A percentile compares a stretch with the other conserved stretches of the same genome.
Evolutionary conservation across 2,329 filamentous ascomycete species (phyloP).

Genomic region (Penicillium janthinellum): DNA sequence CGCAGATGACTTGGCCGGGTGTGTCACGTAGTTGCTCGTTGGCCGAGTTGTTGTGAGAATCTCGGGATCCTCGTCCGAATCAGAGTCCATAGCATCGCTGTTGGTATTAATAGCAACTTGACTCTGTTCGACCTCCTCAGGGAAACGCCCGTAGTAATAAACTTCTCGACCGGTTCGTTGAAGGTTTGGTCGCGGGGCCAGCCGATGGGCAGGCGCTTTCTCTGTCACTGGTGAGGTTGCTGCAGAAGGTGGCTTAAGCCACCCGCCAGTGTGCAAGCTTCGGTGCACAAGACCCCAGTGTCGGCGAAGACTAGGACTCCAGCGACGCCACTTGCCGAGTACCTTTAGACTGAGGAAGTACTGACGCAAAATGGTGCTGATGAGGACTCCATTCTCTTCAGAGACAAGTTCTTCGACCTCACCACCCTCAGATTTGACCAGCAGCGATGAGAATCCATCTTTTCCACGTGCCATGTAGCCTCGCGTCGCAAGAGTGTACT

Average conservation of each 20-base stretch:
- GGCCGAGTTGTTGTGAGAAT: slow-evolving; percentile 39
- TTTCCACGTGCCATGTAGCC: slow-evolving; percentile 90
- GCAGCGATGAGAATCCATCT: slow-evolving; percentile 76
- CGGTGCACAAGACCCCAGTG: slow-evolving; percentile 70
- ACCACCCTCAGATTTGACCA: slow-evolving; percentile 76
- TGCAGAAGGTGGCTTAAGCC: slow-evolving; percentile 47
- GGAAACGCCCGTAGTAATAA: slow-evolving; percentile 37
- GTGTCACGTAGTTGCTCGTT: slow-evolving; percentile 42
- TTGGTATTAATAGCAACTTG: slow-evolving; percentile 18
- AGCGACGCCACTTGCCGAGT: slow-evolving; percentile 75
- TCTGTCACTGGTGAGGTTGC: slow-evolving; percentile 31
- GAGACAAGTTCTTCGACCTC: slow-evolving; percentile 74
- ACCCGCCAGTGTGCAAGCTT: slow-evolving; percentile 58
- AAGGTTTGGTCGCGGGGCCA: slow-evolving; percentile 22
- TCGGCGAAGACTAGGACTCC: slow-evolving; percentile 61
- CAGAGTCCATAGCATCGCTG: slow-evolving; percentile 43
- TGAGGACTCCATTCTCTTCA: slow-evolving; percentile 84
- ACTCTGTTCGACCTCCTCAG: slow-evolving; percentile 18
- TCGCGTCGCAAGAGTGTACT: slow-evolving; percentile 75
- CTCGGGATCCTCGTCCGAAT: slow-evolving; percentile 46
- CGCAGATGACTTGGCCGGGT: slow-evolving; percentile 42
- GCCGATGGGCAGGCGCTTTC: slow-evolving; percentile 23
- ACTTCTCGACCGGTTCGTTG: slow-evolving; percentile 25
- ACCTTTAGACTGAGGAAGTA: slow-evolving; percentile 88
- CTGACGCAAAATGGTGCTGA: slow-evolving; percentile 82